Conservation (phyloP, 768 basidiomycete species). For the Dentipellis sp. region DNA sequence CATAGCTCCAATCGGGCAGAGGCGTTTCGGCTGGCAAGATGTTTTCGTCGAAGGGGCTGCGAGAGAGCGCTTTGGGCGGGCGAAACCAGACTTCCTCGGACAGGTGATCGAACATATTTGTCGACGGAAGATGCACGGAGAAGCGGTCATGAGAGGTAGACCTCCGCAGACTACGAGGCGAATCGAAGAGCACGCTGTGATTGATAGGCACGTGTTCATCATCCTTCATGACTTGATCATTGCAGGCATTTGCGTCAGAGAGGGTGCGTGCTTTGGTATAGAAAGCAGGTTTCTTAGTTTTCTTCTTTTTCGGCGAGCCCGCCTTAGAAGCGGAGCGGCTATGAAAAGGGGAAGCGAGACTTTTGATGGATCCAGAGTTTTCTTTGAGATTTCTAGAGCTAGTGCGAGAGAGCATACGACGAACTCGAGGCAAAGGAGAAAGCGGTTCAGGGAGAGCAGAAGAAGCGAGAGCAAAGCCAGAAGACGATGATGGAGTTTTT, state of each 20-base stretch:
- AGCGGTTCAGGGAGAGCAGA: conserved; percentile 23
- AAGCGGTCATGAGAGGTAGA: conserved; percentile 3
- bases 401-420: conserved; percentile 27
- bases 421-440: conserved; percentile 33
- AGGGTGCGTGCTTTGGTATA: conserved; percentile 31
- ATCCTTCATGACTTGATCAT: neutral
- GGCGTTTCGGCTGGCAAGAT: conserved; percentile 12
- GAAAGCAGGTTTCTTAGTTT: conserved; percentile 11
- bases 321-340: conserved; percentile 34
- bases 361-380: conserved; percentile 16
- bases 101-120: conserved; percentile 9
- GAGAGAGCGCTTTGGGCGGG: conserved; percentile 19
- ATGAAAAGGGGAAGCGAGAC: conserved; percentile 36
- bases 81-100: conserved; percentile 20
- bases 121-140: neutral
- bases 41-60: conserved; percentile 12
- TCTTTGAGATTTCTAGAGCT: conserved; percentile 33
- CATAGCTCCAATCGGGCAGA: conserved; percentile 5
- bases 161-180: conserved; percentile 5
- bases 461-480: conserved; percentile 12
- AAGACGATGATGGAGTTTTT: conserved; percentile 5
- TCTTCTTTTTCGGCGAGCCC: conserved; percentile 21
- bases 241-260: conserved; percentile 18
- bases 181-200: neutral
- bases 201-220: conserved; percentile 1